Base-by-base conservation (phyloP, 2,329 filamentous ascomycete genomes). In the Trichoderma semiorbis region DNA sequence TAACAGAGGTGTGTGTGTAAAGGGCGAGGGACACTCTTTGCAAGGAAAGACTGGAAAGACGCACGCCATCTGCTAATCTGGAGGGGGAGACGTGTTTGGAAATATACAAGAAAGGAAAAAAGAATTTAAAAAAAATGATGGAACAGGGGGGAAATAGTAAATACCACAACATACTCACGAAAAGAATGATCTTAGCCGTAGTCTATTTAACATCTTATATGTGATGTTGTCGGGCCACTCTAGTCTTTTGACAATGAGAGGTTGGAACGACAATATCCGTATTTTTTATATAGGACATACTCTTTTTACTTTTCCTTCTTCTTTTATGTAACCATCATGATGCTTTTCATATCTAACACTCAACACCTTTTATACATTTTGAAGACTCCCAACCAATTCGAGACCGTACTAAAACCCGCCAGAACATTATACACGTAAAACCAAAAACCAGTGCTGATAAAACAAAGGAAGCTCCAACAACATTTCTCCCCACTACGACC, bases 21-120 rank as follows among this genome's bases (percentile, higher is more conserved):
- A 91, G 83, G 89, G 91, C 74, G 94, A 97, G 84, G 89, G 89
- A 76, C 95, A 98, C 82, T 95, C 92, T 71, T 84, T 98, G 75
- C 93, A 97, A 83, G 95, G 93, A 18, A 95, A 96, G 88, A 89
- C 89, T 72, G 95, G 94, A 70, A 98, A 98, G 88, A 95, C 94
- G 2, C 95, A 97, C 81, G 91, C 89, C 50, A 85, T 97, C 72
- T 98, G 95, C 83, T 97, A 89, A 76, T 34, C n/a, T 28, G 11
- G 50, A 21, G 28, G 18, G 16, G 8, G 60, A 55, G 47, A 21
- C 16, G 55, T 58, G 26, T 1, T 58, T 10, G 26, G 8, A 7
- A 7, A 30, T 18, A 32, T 12, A 58, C 0, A 30, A 16, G 16
- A 5, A 39, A 26, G 8, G 12, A 16, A 55, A 30, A 60, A 57